These are phyloP conservation scores for Hortiboletus campestris DNA, from an alignment of 768 basidiomycete genomes.

Conservation along the genomic window DNA sequence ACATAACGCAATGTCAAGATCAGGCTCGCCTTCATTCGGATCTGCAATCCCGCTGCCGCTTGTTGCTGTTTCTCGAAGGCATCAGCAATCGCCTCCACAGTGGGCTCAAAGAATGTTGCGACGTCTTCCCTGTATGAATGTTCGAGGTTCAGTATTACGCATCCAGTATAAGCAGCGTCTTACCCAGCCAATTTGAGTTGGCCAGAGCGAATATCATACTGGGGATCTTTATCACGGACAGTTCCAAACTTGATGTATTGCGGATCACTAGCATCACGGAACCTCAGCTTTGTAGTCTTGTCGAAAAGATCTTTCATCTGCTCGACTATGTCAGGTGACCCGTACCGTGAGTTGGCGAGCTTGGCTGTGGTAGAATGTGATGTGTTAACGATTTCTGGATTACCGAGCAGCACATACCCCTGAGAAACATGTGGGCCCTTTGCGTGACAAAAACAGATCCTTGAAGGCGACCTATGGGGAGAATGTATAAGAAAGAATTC, in stretches of 20 bases:
- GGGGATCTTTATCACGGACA: slow-evolving; percentile 31
- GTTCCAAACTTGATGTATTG: slow-evolving; percentile 42
- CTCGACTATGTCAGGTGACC: slow-evolving; percentile 28
- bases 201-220: slow-evolving; percentile 36
- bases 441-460: slow-evolving; percentile 38
- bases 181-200: slow-evolving; percentile 39
- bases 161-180: background rate
- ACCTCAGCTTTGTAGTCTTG: slow-evolving; percentile 37
- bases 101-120: slow-evolving; percentile 42
- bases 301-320: slow-evolving; percentile 37
- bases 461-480: slow-evolving; percentile 33
- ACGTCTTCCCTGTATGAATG: slow-evolving; percentile 31
- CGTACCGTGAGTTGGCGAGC: slow-evolving; percentile 30
- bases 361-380: slow-evolving; percentile 18
- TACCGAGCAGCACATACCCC: slow-evolving; percentile 15
- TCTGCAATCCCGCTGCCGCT: slow-evolving; percentile 14
- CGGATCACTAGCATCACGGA: slow-evolving; percentile 34
- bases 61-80: slow-evolving; percentile 33
- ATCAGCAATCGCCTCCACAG: slow-evolving; percentile 34
- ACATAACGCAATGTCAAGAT: background rate
- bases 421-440: slow-evolving; percentile 27
- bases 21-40: slow-evolving; percentile 26
- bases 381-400: background rate
- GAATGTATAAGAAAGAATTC: background rate
- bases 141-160: background rate